Evolutionary conservation across 129 eudicot genomes (phyloP).

Genomic region (Heracleum sosnowskyi): DNA sequence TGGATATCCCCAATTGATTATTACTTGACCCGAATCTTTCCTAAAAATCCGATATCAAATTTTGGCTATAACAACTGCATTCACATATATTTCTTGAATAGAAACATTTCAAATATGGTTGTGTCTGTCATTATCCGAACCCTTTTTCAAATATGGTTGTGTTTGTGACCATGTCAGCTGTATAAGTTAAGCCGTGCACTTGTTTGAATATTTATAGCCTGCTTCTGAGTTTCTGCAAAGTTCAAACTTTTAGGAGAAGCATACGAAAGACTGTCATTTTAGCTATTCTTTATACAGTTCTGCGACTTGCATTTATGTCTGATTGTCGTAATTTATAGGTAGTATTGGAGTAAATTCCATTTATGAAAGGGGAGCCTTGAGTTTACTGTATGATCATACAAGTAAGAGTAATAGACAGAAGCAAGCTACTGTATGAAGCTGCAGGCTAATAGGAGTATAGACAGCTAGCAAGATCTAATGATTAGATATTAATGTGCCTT

Average conservation of each 20-base stretch:
- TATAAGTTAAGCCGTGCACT: not conserved
- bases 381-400: too few relatives aligned
- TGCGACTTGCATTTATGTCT: not conserved
- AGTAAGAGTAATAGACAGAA: not conserved
- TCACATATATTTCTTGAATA: too few relatives aligned
- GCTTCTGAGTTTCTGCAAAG: not conserved
- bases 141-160: too few relatives aligned
- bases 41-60: too few relatives aligned
- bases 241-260: constrained; percentile 3
- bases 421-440: not conserved
- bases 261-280: not conserved
- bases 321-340: not conserved
- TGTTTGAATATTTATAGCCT: not conserved
- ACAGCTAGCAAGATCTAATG: not conserved
- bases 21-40: too few relatives aligned
- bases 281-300: not conserved
- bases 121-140: too few relatives aligned
- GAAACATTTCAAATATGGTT: too few relatives aligned
- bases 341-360: not conserved
- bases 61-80: too few relatives aligned
- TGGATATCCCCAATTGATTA: too few relatives aligned
- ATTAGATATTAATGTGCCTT: not conserved
- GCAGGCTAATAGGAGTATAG: not conserved
- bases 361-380: not conserved
- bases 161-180: not conserved